Evolutionary conservation across 163 green algal species (phyloP).

Genomic region (Chlorella variabilis): DNA sequence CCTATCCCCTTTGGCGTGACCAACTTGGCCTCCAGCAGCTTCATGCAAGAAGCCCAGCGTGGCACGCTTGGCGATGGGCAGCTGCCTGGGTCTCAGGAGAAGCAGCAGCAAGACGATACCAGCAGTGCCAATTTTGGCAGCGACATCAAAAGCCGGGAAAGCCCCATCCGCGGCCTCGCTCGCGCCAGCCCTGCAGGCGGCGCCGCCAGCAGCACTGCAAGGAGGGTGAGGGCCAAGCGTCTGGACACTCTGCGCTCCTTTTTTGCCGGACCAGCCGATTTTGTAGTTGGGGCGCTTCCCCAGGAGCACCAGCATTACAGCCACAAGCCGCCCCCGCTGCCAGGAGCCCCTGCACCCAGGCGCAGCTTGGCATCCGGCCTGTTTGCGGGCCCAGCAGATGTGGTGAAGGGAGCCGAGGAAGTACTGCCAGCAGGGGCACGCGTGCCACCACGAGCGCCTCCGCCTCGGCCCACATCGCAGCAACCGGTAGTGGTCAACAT

Average conservation of each 20-base stretch:
- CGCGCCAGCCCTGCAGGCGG: not conserved
- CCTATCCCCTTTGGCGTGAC: too few species aligned
- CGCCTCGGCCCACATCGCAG: not conserved
- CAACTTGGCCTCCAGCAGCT: too few species aligned
- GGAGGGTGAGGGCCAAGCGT: too few species aligned
- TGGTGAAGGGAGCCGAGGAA: not conserved
- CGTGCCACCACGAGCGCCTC: constrained; percentile 7
- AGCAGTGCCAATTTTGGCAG: too few species aligned
- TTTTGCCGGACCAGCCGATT: constrained; percentile 17
- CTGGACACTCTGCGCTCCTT: not conserved
- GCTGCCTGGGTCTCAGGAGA: too few species aligned
- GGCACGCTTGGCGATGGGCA: too few species aligned
- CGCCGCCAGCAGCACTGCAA: not conserved
- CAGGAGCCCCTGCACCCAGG: too few species aligned
- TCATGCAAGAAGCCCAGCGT: too few species aligned
- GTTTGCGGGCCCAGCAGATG: not conserved
- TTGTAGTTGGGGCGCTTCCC: not conserved
- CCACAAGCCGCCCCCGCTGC: not conserved
- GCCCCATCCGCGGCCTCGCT: not conserved
- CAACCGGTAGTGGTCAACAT: constrained; percentile 19
- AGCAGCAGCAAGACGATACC: too few species aligned
- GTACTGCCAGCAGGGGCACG: not conserved
- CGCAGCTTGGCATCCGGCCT: too few species aligned
- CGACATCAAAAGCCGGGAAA: too few species aligned
- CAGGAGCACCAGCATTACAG: not conserved